Percentiles rank a stretch among this genome's conserved stretches.
phyloP scores from a whole-genome alignment of 768 basidiomycete genomes.

The Asterophora lycoperdoides region DNA sequence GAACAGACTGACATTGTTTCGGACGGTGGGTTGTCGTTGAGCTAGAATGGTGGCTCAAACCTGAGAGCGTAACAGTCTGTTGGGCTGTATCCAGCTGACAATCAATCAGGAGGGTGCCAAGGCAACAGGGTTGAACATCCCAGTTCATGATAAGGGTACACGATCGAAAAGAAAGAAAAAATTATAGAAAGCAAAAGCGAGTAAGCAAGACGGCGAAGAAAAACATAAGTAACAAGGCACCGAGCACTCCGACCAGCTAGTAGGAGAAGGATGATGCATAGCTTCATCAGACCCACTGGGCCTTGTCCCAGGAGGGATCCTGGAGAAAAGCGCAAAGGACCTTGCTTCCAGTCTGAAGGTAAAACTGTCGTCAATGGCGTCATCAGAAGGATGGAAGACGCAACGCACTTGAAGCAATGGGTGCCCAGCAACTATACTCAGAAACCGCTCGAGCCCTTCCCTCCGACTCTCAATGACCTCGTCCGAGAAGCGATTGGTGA shows the following conservation, averaged over 20 bases:
- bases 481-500: constrained; percentile 96
- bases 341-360: constrained; percentile 83
- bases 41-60: no score
- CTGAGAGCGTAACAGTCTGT: no score
- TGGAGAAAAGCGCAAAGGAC: constrained; percentile 95
- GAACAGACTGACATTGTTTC: no score
- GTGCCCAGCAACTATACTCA: constrained; percentile 96
- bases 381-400: neutral
- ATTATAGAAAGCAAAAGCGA: neutral
- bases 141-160: neutral
- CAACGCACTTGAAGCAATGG: constrained; percentile 83
- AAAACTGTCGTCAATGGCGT: constrained; percentile 1
- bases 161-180: neutral
- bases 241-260: neutral
- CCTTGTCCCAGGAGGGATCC: constrained; percentile 88
- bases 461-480: constrained; percentile 92
- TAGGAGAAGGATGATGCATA: neutral
- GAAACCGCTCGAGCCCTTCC: constrained; percentile 91
- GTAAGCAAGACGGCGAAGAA: neutral
- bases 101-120: no score
- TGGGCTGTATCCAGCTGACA: no score
- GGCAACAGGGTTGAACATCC: no score
- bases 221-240: neutral
- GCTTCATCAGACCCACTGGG: constrained; percentile 61
- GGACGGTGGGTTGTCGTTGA: no score